Evolutionary conservation across 306 rosid genomes (phyloP).

Genomic region (Vigna unguiculata): DNA sequence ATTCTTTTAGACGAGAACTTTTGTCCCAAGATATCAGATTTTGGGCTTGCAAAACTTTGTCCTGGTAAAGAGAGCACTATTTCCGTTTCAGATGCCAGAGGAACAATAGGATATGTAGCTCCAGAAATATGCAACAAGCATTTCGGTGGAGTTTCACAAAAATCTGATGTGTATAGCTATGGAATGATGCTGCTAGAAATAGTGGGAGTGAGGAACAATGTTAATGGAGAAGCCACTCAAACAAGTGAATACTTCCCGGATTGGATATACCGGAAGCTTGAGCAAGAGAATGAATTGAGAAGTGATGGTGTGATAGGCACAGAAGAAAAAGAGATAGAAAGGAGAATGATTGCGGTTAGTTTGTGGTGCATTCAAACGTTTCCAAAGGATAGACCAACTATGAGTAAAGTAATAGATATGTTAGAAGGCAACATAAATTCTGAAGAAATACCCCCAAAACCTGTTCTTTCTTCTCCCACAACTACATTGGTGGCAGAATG

Average conservation of each 20-base stretch:
- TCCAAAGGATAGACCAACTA: constrained; percentile 53
- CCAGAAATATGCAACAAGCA: constrained; percentile 52
- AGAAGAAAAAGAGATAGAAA: constrained; percentile 41
- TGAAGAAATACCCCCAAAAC: constrained; percentile 53
- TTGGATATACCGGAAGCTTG: constrained; percentile 42
- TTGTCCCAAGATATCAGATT: constrained; percentile 49
- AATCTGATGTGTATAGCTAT: constrained; percentile 58
- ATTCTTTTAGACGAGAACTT: no score
- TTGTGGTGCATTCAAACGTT: constrained; percentile 56
- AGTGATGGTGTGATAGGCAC: background rate
- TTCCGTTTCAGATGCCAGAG: constrained; percentile 47
- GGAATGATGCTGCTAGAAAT: constrained; percentile 46
- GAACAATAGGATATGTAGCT: constrained; percentile 55
- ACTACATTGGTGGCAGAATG: background rate
- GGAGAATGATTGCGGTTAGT: constrained; percentile 51
- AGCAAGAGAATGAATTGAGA: background rate
- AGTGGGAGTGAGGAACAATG: background rate
- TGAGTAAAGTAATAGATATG: constrained; percentile 64
- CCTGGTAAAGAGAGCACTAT: constrained; percentile 38
- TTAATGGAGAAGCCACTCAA: background rate
- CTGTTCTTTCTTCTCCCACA: constrained; percentile 42
- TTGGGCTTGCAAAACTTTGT: constrained; percentile 54
- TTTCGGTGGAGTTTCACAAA: constrained; percentile 53
- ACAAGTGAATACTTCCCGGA: constrained; percentile 44
- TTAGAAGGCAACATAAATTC: constrained; percentile 41